These are phyloP conservation scores for Solanum arcanum DNA, from an alignment of 257 asterid genomes.

Conservation along the genomic window DNA sequence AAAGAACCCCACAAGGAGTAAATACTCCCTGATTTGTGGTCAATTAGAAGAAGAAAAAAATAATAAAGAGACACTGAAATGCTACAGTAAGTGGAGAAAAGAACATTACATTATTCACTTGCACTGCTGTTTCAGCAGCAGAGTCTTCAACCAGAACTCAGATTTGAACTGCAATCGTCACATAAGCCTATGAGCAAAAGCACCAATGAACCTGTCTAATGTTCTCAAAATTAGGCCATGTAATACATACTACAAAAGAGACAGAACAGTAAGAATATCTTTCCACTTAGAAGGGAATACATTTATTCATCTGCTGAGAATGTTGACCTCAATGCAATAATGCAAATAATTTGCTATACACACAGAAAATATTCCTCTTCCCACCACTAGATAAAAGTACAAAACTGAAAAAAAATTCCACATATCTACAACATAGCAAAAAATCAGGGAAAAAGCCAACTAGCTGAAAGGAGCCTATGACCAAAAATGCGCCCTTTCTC, in stretches of 20 bases:
- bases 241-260: background rate
- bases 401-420: conserved; percentile 54
- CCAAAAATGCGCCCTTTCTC: conserved; percentile 29
- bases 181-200: background rate
- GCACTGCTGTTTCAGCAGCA: background rate
- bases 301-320: conserved; percentile 28
- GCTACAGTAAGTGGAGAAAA: background rate
- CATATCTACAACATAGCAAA: conserved; percentile 41
- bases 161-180: background rate
- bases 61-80: background rate
- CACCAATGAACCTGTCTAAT: background rate
- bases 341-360: conserved; percentile 44
- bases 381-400: conserved; percentile 11
- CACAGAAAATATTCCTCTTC: conserved; percentile 34
- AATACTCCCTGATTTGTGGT: background rate
- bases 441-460: conserved; percentile 1
- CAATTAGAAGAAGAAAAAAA: background rate
- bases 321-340: conserved; percentile 25
- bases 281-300: background rate
- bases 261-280: background rate
- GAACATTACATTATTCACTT: background rate
- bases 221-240: background rate
- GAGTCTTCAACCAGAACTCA: background rate
- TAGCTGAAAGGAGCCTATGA: conserved; percentile 9
- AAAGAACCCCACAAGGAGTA: background rate